phyloP scores from a whole-genome alignment of 2,329 filamentous ascomycete genomes.

The Raffaelea ambrosiae region DNA sequence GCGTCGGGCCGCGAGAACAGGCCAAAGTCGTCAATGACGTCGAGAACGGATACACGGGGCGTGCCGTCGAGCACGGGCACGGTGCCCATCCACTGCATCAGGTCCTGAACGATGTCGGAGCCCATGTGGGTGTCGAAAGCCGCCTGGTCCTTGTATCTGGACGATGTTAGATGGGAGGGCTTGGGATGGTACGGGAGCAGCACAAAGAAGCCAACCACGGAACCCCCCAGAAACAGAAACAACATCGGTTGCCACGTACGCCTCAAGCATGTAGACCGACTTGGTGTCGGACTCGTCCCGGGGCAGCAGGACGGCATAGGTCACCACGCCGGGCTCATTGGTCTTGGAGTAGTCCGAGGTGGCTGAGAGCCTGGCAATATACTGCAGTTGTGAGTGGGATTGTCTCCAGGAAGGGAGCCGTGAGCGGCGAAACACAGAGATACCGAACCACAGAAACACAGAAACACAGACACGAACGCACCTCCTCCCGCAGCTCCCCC shows the following conservation, averaged over 20 bases:
- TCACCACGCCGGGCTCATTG: constrained; percentile 15
- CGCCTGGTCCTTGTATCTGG: constrained; percentile 17
- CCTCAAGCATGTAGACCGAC: constrained; percentile 18
- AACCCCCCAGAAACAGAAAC: background rate
- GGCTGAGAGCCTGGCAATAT: constrained; percentile 10
- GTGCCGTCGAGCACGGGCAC: constrained; percentile 8
- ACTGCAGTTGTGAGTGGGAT: no score
- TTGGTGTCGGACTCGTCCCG: constrained; percentile 16
- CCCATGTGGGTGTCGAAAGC: constrained; percentile 18
- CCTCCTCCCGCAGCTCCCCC: constrained; percentile 6
- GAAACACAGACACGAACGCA: background rate
- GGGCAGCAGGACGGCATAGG: constrained; percentile 18
- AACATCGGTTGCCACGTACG: constrained; percentile 11
- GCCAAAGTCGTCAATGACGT: constrained; percentile 15
- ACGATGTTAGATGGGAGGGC: background rate
- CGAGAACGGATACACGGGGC: constrained; percentile 12
- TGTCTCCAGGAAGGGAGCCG: background rate
- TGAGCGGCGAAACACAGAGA: no score
- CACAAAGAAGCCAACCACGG: no score
- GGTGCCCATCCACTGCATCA: constrained; percentile 15
- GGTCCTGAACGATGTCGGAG: constrained; percentile 10
- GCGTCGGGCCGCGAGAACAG: constrained; percentile 11
- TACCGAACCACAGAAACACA: background rate
- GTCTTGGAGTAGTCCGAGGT: constrained; percentile 9
- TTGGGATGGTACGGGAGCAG: no score